Conservation (phyloP, 192 early-diverging fungal genomes). For the Gonapodya prolifera region DNA sequence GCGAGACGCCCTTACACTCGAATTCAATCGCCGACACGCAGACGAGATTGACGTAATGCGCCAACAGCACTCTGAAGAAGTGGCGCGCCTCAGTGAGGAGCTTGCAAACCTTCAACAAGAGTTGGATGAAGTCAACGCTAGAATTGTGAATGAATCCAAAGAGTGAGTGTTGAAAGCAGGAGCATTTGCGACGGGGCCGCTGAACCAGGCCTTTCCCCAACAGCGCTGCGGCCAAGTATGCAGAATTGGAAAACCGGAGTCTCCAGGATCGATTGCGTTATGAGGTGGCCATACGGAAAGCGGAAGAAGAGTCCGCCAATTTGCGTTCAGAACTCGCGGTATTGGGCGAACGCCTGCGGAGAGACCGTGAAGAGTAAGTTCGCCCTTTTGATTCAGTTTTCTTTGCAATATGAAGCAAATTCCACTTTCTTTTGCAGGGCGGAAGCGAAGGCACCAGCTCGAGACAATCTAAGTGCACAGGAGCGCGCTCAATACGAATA, state of each 20-base stretch:
- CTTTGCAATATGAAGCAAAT: no score
- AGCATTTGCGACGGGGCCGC: neutral
- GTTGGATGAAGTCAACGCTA: neutral
- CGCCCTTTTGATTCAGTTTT: no score
- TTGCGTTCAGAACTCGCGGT: no score
- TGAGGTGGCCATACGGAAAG: neutral
- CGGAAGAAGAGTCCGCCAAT: neutral
- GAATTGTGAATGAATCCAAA: neutral
- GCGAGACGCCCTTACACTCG: neutral
- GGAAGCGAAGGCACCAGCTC: no score
- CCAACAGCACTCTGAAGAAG: neutral
- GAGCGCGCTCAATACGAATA: neutral
- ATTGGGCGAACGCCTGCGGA: no score
- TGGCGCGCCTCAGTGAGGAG: neutral
- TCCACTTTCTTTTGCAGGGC: no score
- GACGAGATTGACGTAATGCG: neutral
- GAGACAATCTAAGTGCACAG: neutral
- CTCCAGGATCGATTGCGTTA: neutral
- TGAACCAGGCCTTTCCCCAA: neutral
- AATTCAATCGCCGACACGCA: neutral
- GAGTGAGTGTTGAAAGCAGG: neutral
- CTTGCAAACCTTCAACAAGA: neutral
- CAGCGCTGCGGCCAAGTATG: neutral
- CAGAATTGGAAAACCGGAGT: neutral
- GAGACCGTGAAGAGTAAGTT: no score